Evolutionary conservation across 139 green algal species (phyloP).

Genomic region (Klebsormidium nitens): DNA sequence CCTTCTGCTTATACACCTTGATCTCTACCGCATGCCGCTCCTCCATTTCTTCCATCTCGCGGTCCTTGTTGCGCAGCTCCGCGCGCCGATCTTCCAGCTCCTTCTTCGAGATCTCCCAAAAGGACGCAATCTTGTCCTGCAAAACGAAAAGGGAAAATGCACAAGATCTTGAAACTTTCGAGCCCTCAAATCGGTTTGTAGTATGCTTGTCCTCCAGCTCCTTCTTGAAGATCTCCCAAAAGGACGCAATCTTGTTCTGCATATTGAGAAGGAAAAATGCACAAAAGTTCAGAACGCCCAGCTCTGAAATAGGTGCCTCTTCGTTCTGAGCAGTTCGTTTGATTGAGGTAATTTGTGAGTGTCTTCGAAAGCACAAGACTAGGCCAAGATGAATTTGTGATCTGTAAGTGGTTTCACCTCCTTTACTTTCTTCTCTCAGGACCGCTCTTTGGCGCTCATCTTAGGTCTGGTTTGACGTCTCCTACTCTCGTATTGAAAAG

Average conservation of each 20-base stretch:
- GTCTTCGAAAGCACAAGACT: too few relatives aligned
- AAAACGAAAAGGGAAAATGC: conserved; percentile 5
- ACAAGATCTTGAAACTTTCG: neutral
- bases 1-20: conserved; percentile 90
- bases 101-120: conserved; percentile 77
- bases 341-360: too few relatives aligned
- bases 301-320: too few relatives aligned
- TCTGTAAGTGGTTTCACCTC: too few relatives aligned
- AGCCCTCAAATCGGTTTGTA: neutral
- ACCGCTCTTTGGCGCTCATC: too few relatives aligned
- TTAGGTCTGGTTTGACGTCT: too few relatives aligned
- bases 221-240: conserved; percentile 77
- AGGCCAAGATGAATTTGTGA: too few relatives aligned
- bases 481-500: too few relatives aligned
- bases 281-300: too few relatives aligned
- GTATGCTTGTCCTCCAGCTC: conserved; percentile 69
- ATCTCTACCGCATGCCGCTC: conserved; percentile 81
- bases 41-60: conserved; percentile 83
- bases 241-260: conserved; percentile 88
- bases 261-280: too few relatives aligned
- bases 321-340: too few relatives aligned
- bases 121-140: conserved; percentile 89
- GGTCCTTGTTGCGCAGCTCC: conserved; percentile 79
- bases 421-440: too few relatives aligned
- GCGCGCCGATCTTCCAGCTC: conserved; percentile 72